Base-by-base conservation (phyloP, 371 early-diverging fungal genomes). In the Homolaphlyctis polyrhiza region DNA sequence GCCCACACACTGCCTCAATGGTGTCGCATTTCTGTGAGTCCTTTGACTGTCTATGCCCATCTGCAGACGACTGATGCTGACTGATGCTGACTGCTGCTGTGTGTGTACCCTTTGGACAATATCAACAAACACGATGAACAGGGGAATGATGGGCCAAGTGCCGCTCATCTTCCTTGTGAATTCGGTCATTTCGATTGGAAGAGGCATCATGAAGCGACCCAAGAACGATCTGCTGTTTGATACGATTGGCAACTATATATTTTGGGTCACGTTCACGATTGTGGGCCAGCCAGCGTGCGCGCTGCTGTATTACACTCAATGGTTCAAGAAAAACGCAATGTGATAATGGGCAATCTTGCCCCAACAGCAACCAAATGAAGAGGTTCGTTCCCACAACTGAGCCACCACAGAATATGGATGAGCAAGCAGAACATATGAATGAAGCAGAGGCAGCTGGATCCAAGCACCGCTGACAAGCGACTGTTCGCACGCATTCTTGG, bases 81-180 rank as follows among this genome's bases (percentile, higher is more conserved):
- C 14, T 16, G 5, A 35, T 47, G 52, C 18, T 16, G 14, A 6
- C 4, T 18, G 21, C 8, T 13, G 13, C 6, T 27, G 35, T 32
- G 8, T 34, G 1, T 14, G 11, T 23, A 11, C 32, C 6, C 25
- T 29, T 51, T 27, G 23, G 23, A 18, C 45, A 18, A 18, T 45
- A 18, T 45, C 18, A 45, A 45, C 45, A 45, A 45, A 45, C 23
- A 18, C 23, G 18, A 45, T 45, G 23, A 6, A 6, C 43, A 61
- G 82, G 39, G 95, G 91, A 29, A 94, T 95, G 93, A 74, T 95
- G 65, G 79, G 84, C 52, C 95, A 95, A 73, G 86, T 95, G 14
- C 95, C 95, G 8, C 65, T 95, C 62, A 91, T 95, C 62, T 82
- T 86, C 35, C 62, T 89, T 27, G 91, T 94, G 0, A 59, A 52